Evolutionary conservation across 1,284 basidiomycete species (phyloP).

Genomic region (Peniophora sp.): DNA sequence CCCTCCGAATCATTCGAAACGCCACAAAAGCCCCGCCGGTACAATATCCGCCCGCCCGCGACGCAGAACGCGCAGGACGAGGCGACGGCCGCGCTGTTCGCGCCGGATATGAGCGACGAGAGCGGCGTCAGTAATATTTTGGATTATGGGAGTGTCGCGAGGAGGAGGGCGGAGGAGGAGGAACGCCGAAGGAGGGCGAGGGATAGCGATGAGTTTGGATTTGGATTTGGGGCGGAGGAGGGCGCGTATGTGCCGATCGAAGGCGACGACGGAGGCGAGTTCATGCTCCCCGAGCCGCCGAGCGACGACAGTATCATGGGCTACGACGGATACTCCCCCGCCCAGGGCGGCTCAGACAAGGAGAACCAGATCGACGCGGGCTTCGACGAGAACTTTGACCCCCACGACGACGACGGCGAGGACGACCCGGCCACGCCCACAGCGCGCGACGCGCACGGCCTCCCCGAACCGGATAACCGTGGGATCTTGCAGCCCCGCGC

Average conservation of each 20-base stretch:
- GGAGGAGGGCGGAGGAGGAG: neutral
- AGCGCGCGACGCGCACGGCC: neutral
- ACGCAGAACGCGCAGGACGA: neutral
- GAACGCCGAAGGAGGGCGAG: too few relatives aligned
- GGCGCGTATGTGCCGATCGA: neutral
- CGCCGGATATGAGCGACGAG: neutral
- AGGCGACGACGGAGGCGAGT: neutral
- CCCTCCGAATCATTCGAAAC: neutral
- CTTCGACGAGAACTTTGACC: neutral
- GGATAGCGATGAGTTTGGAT: neutral
- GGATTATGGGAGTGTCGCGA: neutral
- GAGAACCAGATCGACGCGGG: constrained; percentile 9
- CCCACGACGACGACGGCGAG: neutral
- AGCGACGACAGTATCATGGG: neutral
- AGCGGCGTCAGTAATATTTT: neutral
- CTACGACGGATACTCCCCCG: neutral
- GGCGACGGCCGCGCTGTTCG: neutral
- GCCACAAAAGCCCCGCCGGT: neutral
- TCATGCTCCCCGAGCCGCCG: neutral
- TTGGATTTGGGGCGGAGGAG: neutral
- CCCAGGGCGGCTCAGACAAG: constrained; percentile 8
- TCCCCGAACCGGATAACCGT: constrained; percentile 3
- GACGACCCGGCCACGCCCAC: constrained; percentile 2
- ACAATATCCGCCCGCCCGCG: neutral
- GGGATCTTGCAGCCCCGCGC: constrained; percentile 10